Base-by-base conservation (phyloP, 1,139 yeast species). In the Eremothecium gossypii region DNA sequence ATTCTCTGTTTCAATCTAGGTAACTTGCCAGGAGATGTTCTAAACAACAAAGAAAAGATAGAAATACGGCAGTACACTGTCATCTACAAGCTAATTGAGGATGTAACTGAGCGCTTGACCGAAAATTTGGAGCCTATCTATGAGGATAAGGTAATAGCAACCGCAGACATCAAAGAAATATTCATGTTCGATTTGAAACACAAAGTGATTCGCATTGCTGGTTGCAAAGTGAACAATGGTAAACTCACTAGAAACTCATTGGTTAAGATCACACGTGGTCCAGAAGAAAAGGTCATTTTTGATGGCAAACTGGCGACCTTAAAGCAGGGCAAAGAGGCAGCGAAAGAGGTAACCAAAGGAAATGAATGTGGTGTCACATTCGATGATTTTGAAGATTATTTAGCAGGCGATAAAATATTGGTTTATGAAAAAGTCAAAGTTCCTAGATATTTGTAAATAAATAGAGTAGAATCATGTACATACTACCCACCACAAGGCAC, bases 321-420 rank as follows among this genome's bases (percentile, higher is more conserved):
- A 63, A 87, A 85, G 63, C 87, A 83, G 50, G 80, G 78, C 44
- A 87, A 86, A 60, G 91, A 85, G 40, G 95, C 84, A 53, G 83
- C 83, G 4, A 55, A 67, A 1, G 93, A 83, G 53, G 84, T 84
- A 7, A 77, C 77, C 45, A 87, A 85, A 65, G 96, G 95, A 27
- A 74, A 75, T 33, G 98, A 91, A 53, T 91, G 97, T 68, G 98
- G 98, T 41, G 60, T 91, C 33, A 67, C 87, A 0, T 79, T 91
- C 54, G 79, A 74, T 2, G 67, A 67, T 41, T 87, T 89, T 80
- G 79, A 78, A 33, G 74, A 69, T 37, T 84, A 83, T 57, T 71
- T 78, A 54, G 76, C 68, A 27, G 96, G 95, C 11, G 98, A 91
- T 64, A 57, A 69, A 2, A 70, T 91, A 30, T 82, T 85, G 57